Evolutionary conservation across 1,139 yeast genomes (phyloP).

Genomic region (Geotrichum australiense): DNA sequence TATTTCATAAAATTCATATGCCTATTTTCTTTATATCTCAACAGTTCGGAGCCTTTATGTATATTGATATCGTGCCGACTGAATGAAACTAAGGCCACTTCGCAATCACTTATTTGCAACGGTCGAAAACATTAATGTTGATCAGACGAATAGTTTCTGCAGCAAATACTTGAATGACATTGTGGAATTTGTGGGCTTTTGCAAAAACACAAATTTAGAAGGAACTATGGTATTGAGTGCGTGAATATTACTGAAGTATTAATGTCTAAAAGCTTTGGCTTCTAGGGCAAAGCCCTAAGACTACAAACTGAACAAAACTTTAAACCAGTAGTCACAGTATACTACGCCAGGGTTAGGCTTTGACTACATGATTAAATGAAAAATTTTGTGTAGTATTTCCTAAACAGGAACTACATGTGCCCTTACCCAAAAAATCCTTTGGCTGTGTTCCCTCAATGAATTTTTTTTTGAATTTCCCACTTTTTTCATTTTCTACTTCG

Average conservation of each 20-base stretch:
- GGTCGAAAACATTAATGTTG: too few species aligned
- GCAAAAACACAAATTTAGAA: too few species aligned
- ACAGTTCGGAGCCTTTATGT: background rate
- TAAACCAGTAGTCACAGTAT: slow-evolving; percentile 5
- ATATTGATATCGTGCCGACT: background rate
- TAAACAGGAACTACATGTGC: slow-evolving; percentile 1
- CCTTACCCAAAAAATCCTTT: slow-evolving; percentile 7
- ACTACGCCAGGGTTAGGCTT: background rate
- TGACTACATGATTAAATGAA: too few species aligned
- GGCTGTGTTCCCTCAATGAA: background rate
- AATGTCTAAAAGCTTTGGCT: too few species aligned
- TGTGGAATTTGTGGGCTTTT: too few species aligned
- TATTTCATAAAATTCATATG: background rate
- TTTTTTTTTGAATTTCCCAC: slow-evolving; percentile 12
- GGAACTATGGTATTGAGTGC: too few species aligned
- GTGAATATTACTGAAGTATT: too few species aligned
- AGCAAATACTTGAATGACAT: too few species aligned
- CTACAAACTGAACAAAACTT: too few species aligned
- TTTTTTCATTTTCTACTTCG: slow-evolving; percentile 6
- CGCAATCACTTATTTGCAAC: background rate
- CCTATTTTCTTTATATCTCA: background rate
- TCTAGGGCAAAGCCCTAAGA: too few species aligned
- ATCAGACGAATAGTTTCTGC: too few species aligned
- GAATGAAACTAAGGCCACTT: background rate
- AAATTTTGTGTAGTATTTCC: slow-evolving; percentile 1